Conservation (phyloP, 495 filamentous ascomycete species). For the Trichoderma asperelloides region DNA sequence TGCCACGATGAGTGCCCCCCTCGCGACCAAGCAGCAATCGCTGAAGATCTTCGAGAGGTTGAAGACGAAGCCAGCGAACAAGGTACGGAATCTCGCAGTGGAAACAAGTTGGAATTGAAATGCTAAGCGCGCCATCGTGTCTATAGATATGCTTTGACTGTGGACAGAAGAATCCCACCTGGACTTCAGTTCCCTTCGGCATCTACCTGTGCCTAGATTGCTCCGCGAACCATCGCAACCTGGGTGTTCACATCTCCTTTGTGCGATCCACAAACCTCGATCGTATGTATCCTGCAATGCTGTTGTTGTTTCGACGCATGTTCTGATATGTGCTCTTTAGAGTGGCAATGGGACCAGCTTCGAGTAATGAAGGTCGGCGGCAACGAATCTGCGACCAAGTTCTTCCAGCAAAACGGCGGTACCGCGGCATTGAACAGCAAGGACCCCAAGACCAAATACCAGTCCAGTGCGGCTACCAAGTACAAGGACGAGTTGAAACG, state of each 20-base stretch:
- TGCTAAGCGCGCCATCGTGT: neutral
- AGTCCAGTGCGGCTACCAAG: conserved; percentile 79
- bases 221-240: conserved; percentile 82
- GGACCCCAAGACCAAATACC: conserved; percentile 92
- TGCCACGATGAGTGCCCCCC: conserved; percentile 59
- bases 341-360: conserved; percentile 99
- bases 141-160: conserved; percentile 92
- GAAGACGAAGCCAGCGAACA: conserved; percentile 87
- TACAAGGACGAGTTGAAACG: conserved; percentile 93
- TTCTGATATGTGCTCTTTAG: conserved; percentile 37
- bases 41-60: conserved; percentile 98
- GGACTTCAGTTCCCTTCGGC: conserved; percentile 93
- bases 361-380: conserved; percentile 98
- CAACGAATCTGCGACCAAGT: conserved; percentile 96
- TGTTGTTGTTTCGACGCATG: neutral
- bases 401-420: conserved; percentile 91
- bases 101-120: neutral
- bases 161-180: conserved; percentile 91
- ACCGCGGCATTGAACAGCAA: conserved; percentile 90
- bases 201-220: conserved; percentile 98
- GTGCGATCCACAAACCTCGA: conserved; percentile 97
- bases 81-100: conserved; percentile 44
- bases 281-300: conserved; percentile 52
- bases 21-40: conserved; percentile 87
- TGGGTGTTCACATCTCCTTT: conserved; percentile 94